Conservation (phyloP, 257 asterid species). For the Osmanthus fragrans region DNA sequence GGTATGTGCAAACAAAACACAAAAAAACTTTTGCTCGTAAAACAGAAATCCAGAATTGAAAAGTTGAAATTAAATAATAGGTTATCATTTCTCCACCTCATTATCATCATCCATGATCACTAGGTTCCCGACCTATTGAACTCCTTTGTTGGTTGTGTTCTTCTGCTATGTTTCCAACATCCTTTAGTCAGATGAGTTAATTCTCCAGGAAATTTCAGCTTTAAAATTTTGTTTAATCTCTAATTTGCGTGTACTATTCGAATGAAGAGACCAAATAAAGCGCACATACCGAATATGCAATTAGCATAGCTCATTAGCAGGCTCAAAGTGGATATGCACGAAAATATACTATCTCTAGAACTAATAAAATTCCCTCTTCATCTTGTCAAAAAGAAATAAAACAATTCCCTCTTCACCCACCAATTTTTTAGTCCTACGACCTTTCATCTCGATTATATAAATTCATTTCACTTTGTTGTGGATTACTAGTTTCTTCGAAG, state of each 20-base stretch:
- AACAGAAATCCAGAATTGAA: background rate
- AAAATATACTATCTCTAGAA: background rate
- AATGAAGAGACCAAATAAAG: background rate
- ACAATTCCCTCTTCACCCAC: background rate
- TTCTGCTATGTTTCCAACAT: background rate
- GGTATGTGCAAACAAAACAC: background rate
- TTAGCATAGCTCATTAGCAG: background rate
- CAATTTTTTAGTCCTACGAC: background rate
- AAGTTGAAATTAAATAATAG: background rate
- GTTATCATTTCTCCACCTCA: background rate
- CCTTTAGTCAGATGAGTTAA: background rate
- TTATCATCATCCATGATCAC: background rate
- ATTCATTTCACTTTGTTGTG: background rate
- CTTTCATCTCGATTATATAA: background rate
- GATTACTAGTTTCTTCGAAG: background rate
- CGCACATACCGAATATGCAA: background rate
- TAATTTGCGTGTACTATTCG: background rate
- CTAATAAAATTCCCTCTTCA: background rate
- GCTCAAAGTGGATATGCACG: background rate
- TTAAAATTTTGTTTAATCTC: background rate
- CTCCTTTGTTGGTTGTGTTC: background rate
- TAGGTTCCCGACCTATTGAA: background rate
- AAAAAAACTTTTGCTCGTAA: background rate
- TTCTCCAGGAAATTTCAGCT: background rate
- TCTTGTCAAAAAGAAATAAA: background rate